Evolutionary conservation across 2,329 filamentous ascomycete genomes (phyloP), one percentile per base, ranked within the genome.

Genomic region (Phaeosphaeriaceae sp.): DNA sequence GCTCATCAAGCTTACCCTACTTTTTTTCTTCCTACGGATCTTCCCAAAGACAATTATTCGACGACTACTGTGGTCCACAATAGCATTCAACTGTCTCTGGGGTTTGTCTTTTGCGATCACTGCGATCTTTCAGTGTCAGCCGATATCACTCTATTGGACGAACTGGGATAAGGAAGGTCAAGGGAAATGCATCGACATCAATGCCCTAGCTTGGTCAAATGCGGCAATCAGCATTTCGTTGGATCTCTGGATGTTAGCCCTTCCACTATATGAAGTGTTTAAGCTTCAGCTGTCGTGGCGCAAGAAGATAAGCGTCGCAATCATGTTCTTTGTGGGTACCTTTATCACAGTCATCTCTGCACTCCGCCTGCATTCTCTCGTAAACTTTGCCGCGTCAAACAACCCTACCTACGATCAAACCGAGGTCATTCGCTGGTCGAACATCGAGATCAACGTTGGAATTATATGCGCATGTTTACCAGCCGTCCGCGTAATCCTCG

Each of bases 401-500:
- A 77, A 78, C 52, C 49, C 72, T 8, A 65, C 60, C 16, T 72
- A 67, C 62, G 71, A 73, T 20, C 52, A 60, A 70, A 28, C 43
- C 6, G 47, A 48, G 16, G 36, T 53, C 3, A 50, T 46, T 17
- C 15, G 50, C 13, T 62, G 59, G 59, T 60, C 56, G 2, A 50
- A 46, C 11, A 46, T 60, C 41, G 59, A 62, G 34, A 48, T 53
- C 15, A 53, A 52, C 12, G 48, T 60, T 15, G 61, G 59, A 21
- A 71, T 76, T 37, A 66, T 77, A 11, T 76, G 74, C 50, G 70
- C 69, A n/a, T 75, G 75, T 56, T 70, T 77, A 63, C 74, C 75
- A 0, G 60, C 64, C 18, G 47, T 75, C 13, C 67, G 71, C n/a
- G 59, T 68, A 3, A 54, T 75, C 3, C 52, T 75, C 11, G 60